Percentiles rank a stretch among this genome's conserved stretches.
phyloP scores from a whole-genome alignment of 2,329 filamentous ascomycete species.

The Herpomyces periplanetae region DNA sequence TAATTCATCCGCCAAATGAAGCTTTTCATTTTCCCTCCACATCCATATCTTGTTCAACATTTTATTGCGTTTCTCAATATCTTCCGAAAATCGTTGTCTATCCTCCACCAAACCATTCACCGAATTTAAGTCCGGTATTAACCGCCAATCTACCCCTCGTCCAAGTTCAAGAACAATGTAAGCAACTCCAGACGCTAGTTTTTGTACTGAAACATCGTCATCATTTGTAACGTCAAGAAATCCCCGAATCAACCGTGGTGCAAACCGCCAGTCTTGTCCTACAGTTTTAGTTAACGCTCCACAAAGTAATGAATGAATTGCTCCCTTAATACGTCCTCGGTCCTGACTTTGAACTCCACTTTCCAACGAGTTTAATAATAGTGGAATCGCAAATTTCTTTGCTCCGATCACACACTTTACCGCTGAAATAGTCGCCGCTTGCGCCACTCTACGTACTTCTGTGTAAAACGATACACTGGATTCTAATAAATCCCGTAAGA shows the following conservation, averaged over 20 bases:
- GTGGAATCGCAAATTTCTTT: constrained; percentile 51
- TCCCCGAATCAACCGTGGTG: constrained; percentile 48
- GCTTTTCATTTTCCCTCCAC: constrained; percentile 48
- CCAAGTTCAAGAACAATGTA: constrained; percentile 75
- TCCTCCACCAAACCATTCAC: constrained; percentile 29
- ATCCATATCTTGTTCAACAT: constrained; percentile 33
- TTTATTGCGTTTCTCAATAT: constrained; percentile 23
- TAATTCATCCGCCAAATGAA: constrained; percentile 36
- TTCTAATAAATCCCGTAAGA: constrained; percentile 53
- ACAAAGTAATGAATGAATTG: constrained; percentile 58
- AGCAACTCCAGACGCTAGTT: constrained; percentile 35
- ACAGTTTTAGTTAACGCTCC: constrained; percentile 60
- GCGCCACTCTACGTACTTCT: constrained; percentile 71
- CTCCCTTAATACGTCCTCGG: constrained; percentile 69
- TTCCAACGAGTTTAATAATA: constrained; percentile 38
- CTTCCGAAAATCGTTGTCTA: constrained; percentile 9
- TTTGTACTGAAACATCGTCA: constrained; percentile 79
- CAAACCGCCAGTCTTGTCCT: constrained; percentile 70
- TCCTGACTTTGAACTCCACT: constrained; percentile 40
- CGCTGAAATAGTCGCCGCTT: constrained; percentile 64
- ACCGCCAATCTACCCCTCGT: constrained; percentile 46
- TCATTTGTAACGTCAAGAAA: constrained; percentile 67
- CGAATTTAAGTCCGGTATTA: constrained; percentile 30
- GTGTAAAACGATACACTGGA: constrained; percentile 73
- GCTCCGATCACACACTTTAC: constrained; percentile 65